Evolutionary conservation across 1,284 basidiomycete genomes (phyloP), one percentile per base, ranked within the genome.

Genomic region (Marasmius oreades): DNA sequence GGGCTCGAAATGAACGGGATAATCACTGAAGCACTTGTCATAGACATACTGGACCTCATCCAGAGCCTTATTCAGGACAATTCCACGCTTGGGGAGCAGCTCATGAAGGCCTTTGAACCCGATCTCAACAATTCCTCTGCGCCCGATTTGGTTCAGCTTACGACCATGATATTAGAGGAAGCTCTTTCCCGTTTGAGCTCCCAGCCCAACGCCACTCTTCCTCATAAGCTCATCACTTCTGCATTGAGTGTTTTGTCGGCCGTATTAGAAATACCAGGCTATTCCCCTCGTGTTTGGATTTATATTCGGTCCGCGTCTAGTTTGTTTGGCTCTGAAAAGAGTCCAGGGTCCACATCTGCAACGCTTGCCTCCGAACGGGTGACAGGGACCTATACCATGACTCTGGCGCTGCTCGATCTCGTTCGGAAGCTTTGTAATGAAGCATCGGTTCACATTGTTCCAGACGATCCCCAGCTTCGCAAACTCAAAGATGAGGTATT

Each of bases 121-220:
- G 78, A 79, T 39, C 23, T 20, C 28, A 12, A 31, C 8, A 26
- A 42, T 22, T 43, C 45, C 18, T 34, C 52, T 54, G 73, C 82
- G 2, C 84, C 84, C 0, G 89, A 89, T 66, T 74, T 95, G 51
- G 86, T 93, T 1, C 86, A 92, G 62, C 75, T 93, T 23, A 87
- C 88, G 1, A 90, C 88, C 44, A 86, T 85, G 76, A 88, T 95
- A 50, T 77, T 95, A n/a, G 90, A 92, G 63, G 88, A 91, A 60
- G 84, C 89, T 0, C 77, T 94, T 3, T 81, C 83, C 18, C 79
- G 82, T 11, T 75, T 80, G 2, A 72, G 73, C 51, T 63, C 73
- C 0, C 78, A 79, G 28, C 71, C 74, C 0, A 67, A 70, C 51
- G 69, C 64, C 10, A 75, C 75, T 16, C 73, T 81, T 33, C 77